Base-by-base conservation (phyloP, 2,329 filamentous ascomycete species). In the Macroventuria anomochaeta region DNA sequence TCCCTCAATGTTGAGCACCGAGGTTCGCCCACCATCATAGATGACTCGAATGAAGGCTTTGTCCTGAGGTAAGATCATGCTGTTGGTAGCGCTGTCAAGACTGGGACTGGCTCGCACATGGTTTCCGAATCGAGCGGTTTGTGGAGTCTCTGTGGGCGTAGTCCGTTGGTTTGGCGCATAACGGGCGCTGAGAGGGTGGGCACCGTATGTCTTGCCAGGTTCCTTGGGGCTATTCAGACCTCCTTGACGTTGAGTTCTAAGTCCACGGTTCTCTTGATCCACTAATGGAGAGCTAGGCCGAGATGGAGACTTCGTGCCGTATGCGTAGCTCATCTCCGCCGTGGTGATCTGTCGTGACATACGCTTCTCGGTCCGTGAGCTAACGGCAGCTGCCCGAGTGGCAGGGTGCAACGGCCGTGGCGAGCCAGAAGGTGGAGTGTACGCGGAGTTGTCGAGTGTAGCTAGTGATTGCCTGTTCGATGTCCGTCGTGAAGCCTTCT, bases 11-110 rank as follows among this genome's bases (percentile, higher is more conserved):
- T 95, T 95, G 69, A 99, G 87, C 20, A 97, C 93, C 70, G 96
- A 96, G 40, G 92, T 96, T 57, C 92, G 87, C 44, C 93, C 95
- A 58, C 88, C 91, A 41, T 92, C 95, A 62, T 90, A 96, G 69
- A 97, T 96, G 63, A 97, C 91, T 59, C 93, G 86, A 60, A 97
- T 96, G 56, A 96, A 86, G 55, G 93, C 89, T 73, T 96, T 91
- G 75, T 92, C 90, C 61, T 88, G 84, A 52, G 93, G 93, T 68
- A 97, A 79, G 55, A 89, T 88, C 62, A 91, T 90, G 83, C 93
- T 95, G 57, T 77, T 77, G 1, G 76, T 75, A 59, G 93, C 87
- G 63, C 91, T 88, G 75, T 97, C 93, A 69, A 93, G 83, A 75
- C 91, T 96, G 47, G 89, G 90, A 67, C 89, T 89, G 64, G 90